Evolutionary conservation across 805 yeast species (phyloP).

Genomic region (Wickerhamomyces rabaulensis): DNA sequence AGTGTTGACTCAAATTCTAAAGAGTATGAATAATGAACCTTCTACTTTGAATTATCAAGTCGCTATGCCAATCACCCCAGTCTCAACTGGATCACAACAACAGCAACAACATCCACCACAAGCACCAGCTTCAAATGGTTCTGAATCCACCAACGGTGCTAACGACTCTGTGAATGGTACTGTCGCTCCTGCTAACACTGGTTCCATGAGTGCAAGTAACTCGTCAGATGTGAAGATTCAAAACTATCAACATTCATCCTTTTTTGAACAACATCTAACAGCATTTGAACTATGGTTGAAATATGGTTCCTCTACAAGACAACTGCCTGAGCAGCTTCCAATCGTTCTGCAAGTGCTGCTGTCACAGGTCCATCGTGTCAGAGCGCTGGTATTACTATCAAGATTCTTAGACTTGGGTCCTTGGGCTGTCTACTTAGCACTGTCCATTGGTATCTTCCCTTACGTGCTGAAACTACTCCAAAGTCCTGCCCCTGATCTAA

Average conservation of each 20-base stretch:
- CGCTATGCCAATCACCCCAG: not conserved
- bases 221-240: conserved; percentile 23
- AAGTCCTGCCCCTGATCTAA: conserved; percentile 91
- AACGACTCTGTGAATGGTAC: not conserved
- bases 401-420: conserved; percentile 92
- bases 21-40: conserved; percentile 31
- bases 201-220: conserved; percentile 18
- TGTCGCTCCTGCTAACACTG: conserved; percentile 1
- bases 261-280: conserved; percentile 92
- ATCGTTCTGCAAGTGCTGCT: conserved; percentile 87
- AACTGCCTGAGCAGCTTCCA: conserved; percentile 90
- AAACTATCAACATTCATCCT: conserved; percentile 83
- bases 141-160: not conserved
- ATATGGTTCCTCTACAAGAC: conserved; percentile 76
- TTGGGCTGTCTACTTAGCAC: conserved; percentile 91
- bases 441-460: conserved; percentile 94
- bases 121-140: conserved; percentile 3
- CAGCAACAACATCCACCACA: not conserved
- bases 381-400: conserved; percentile 81
- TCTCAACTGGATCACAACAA: not conserved
- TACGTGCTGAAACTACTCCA: conserved; percentile 86
- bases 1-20: conserved; percentile 68
- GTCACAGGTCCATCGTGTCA: conserved; percentile 88
- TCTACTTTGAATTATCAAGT: conserved; percentile 11
- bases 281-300: conserved; percentile 96